These are phyloP conservation scores for Orbilia brochopaga DNA, from an alignment of 2,329 filamentous ascomycete species.

Conservation along the genomic window DNA sequence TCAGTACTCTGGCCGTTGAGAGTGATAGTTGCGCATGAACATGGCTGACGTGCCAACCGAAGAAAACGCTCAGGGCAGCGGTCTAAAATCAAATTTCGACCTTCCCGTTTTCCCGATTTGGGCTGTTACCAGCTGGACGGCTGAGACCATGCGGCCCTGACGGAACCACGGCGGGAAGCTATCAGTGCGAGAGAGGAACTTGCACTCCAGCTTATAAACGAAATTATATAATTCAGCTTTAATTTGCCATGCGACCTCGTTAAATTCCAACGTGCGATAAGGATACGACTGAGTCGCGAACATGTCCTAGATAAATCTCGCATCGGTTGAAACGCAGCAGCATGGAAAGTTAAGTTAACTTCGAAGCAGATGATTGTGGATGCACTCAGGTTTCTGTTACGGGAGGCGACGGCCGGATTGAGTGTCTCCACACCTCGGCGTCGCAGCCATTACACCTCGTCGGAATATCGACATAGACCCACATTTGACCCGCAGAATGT, in stretches of 20 bases:
- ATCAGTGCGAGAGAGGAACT: conserved; percentile 15
- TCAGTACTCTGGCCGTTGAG: conserved; percentile 14
- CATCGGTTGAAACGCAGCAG: neutral
- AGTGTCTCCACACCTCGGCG: too few species aligned
- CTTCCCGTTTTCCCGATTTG: conserved; percentile 40
- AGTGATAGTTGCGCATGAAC: conserved; percentile 29
- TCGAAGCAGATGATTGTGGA: too few species aligned
- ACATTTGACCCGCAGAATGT: neutral
- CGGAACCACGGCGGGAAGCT: conserved; percentile 20
- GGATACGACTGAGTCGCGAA: neutral
- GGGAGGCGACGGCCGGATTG: too few species aligned
- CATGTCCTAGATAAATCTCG: neutral
- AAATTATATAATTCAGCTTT: neutral
- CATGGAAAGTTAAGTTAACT: too few species aligned
- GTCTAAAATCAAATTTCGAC: conserved; percentile 32
- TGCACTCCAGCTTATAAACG: neutral
- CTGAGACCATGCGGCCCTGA: conserved; percentile 21
- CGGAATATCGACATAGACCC: neutral
- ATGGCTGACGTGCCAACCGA: conserved; percentile 17
- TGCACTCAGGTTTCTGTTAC: too few species aligned
- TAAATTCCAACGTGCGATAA: conserved; percentile 40
- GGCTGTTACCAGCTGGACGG: conserved; percentile 10
- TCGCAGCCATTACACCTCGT: neutral
- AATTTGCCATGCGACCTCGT: conserved; percentile 46
- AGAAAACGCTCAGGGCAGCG: conserved; percentile 33